These are phyloP conservation scores for Mucor plumbeus DNA, from an alignment of 371 early-diverging fungal species.

Conservation along the genomic window DNA sequence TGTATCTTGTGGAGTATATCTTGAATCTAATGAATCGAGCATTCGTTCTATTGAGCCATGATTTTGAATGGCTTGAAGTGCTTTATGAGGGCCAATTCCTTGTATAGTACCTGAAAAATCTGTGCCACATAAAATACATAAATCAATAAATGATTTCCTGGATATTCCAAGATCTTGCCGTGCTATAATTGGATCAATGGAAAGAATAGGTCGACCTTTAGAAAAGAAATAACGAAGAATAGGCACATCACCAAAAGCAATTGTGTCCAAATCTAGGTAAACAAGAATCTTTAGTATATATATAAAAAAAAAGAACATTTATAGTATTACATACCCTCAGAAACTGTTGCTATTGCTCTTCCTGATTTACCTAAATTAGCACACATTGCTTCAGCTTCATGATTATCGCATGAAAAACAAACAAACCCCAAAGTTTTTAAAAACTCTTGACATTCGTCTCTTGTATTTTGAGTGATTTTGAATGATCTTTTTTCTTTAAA, in stretches of 20 bases:
- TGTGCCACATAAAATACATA: conserved; percentile 84
- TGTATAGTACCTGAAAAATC: conserved; percentile 73
- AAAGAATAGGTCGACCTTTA: conserved; percentile 42
- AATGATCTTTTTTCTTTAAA: conserved; percentile 58
- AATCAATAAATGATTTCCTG: conserved; percentile 64
- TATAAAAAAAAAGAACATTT: conserved; percentile 17
- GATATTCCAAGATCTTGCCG: conserved; percentile 56
- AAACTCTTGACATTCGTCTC: conserved; percentile 57
- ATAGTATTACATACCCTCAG: conserved; percentile 61
- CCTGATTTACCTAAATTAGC: conserved; percentile 56
- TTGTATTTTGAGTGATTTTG: conserved; percentile 53
- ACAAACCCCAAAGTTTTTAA: conserved; percentile 58
- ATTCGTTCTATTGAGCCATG: conserved; percentile 71
- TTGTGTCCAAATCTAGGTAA: conserved; percentile 55
- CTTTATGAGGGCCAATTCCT: conserved; percentile 69
- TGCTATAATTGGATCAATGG: conserved; percentile 63
- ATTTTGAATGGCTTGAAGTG: conserved; percentile 56
- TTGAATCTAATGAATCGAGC: conserved; percentile 37
- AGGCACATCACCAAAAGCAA: conserved; percentile 64
- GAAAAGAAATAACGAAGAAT: conserved; percentile 58
- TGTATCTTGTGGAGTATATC: conserved; percentile 46
- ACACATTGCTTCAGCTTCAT: conserved; percentile 77
- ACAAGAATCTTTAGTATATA: conserved; percentile 19
- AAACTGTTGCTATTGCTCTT: conserved; percentile 61
- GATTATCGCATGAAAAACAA: conserved; percentile 48